These are phyloP conservation scores for Coniochaeta ligniaria DNA, from an alignment of 2,329 filamentous ascomycete genomes.

Conservation along the genomic window DNA sequence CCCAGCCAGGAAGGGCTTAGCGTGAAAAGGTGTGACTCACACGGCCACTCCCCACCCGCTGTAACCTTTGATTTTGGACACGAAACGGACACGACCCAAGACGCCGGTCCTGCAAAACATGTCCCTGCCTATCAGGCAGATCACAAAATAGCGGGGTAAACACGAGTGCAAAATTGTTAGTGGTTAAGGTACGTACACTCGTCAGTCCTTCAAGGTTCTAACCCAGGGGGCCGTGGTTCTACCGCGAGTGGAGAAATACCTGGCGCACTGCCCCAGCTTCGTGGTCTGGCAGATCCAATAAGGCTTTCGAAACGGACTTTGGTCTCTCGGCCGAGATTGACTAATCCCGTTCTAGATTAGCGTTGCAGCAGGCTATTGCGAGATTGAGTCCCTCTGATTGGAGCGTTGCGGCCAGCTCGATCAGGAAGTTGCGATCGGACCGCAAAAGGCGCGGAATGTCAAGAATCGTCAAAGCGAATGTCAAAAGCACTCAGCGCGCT, in stretches of 20 bases:
- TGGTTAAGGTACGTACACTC: too few relatives aligned
- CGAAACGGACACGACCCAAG: not conserved
- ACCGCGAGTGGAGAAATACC: not conserved
- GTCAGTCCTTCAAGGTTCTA: too few relatives aligned
- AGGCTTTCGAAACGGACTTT: too few relatives aligned
- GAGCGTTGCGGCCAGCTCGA: not conserved
- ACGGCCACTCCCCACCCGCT: constrained; percentile 4
- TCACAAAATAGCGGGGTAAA: not conserved
- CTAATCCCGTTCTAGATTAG: not conserved
- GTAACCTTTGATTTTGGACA: not conserved
- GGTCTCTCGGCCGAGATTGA: not conserved
- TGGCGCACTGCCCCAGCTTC: not conserved
- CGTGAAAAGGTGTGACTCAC: constrained; percentile 18
- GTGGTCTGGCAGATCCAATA: not conserved
- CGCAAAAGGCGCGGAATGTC: not conserved
- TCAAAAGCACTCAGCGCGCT: not conserved
- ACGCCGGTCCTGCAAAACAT: not conserved
- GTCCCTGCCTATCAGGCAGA: not conserved
- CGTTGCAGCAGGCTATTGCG: not conserved
- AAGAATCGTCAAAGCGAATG: not conserved
- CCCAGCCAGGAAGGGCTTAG: not conserved
- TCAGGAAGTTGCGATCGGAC: not conserved
- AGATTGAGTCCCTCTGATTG: not conserved
- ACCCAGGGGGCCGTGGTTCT: constrained; percentile 3
- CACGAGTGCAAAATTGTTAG: not conserved